A percentile compares a stretch with the other conserved stretches of the same genome.
These are phyloP conservation scores for Fraxinus albicans DNA, from an alignment of 305 asterid species.

Conservation along the genomic window DNA sequence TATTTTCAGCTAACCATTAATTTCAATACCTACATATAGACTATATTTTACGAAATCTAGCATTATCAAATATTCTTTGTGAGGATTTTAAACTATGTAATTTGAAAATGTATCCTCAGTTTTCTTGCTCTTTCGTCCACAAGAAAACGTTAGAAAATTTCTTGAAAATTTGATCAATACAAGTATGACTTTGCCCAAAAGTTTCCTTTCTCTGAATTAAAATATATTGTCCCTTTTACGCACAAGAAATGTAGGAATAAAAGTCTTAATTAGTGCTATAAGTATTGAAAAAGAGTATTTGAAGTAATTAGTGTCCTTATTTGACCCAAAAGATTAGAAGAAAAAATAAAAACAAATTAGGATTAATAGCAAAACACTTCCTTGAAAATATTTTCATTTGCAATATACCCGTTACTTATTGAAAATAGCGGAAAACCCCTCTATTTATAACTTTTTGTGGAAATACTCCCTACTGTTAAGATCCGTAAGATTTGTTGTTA, in stretches of 20 bases:
- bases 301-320: constrained; percentile 6
- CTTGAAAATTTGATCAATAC: background rate
- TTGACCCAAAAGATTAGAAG: constrained; percentile 11
- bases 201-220: background rate
- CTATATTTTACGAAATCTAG: background rate
- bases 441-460: too few relatives aligned
- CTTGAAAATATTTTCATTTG: too few relatives aligned
- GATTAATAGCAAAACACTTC: background rate
- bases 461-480: too few relatives aligned
- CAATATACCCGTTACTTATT: too few relatives aligned
- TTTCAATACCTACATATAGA: background rate
- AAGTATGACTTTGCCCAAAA: background rate
- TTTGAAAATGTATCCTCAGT: background rate
- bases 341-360: background rate
- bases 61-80: too few relatives aligned
- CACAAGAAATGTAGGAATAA: background rate
- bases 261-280: background rate
- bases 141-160: background rate
- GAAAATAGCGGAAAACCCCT: too few relatives aligned
- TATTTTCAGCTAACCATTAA: background rate
- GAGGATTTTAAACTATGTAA: background rate
- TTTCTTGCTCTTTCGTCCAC: background rate
- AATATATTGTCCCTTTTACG: background rate
- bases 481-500: too few relatives aligned
- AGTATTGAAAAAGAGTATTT: background rate